phyloP scores from a whole-genome alignment of 2,329 filamentous ascomycete genomes.

The Pseudogymnoascus sp. region DNA sequence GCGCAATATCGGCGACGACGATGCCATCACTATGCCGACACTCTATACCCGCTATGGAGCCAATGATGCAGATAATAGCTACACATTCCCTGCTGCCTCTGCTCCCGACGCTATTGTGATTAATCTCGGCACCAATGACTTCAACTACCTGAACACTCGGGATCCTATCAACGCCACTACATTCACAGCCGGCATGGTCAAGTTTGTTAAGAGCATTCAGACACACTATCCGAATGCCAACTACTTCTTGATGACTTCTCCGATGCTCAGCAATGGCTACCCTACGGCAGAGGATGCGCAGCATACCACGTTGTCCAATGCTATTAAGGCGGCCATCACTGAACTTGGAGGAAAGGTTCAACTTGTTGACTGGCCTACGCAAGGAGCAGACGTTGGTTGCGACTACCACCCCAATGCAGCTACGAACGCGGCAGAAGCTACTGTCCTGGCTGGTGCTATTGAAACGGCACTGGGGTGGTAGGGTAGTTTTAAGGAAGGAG shows the following conservation, averaged over 20 bases:
- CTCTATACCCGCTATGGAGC: constrained; percentile 37
- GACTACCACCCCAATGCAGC: constrained; percentile 36
- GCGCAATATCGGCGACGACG: constrained; percentile 31
- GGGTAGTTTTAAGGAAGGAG: background rate
- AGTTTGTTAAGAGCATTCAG: constrained; percentile 29
- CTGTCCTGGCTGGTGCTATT: constrained; percentile 26
- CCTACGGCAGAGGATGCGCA: constrained; percentile 31
- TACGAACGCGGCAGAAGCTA: constrained; percentile 29
- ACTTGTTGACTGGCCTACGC: constrained; percentile 36
- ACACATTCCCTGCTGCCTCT: constrained; percentile 29
- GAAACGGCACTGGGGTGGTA: constrained; percentile 13
- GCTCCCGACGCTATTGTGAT: constrained; percentile 34
- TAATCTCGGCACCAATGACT: constrained; percentile 39
- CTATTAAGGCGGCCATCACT: constrained; percentile 29
- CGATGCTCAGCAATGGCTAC: constrained; percentile 34
- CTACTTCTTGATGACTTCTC: constrained; percentile 35
- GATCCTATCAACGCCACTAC: constrained; percentile 24
- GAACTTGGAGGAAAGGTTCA: constrained; percentile 28
- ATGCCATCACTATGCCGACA: constrained; percentile 32
- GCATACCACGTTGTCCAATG: constrained; percentile 31
- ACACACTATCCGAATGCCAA: constrained; percentile 30
- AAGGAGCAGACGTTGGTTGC: constrained; percentile 34
- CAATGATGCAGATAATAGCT: constrained; percentile 32
- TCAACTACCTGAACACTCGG: constrained; percentile 29
- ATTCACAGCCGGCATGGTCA: constrained; percentile 26